Base-by-base conservation (phyloP, 306 rosid genomes). In the Cicer judaicum region DNA sequence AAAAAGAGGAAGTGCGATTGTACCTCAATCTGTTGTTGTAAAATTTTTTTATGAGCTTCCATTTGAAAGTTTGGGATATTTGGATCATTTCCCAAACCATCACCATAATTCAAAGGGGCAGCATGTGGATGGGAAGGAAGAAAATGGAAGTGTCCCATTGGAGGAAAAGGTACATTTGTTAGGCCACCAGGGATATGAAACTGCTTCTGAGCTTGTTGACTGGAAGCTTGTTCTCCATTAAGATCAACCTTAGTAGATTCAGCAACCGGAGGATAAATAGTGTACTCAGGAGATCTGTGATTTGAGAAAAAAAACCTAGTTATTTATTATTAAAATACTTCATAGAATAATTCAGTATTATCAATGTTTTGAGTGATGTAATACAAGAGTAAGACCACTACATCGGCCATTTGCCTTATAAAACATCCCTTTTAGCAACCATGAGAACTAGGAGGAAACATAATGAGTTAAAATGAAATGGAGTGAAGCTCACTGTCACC, bases 11-110 rank as follows among this genome's bases (percentile, higher is more conserved):
- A 55, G 64, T 5, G 42, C 50, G 78, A 39, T 6, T 15, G 50
- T 86, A 94, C 99, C 99, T 90, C 88, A 65, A 88, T 90, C 83
- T 88, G 97, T 70, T 44, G 80, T 53, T 81, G 79, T 59, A 91
- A 68, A 75, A 90, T 59, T 76, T 76, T 85, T 81, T 38, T 83
- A 47, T 92, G 93, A 57, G 88, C 89, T 82, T 88, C 96, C 68
- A 88, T 74, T 68, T 67, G 88, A 70, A 80, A 68, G 54, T 79
- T 85, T 66, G 82, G 71, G 68, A 74, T 18, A 50, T 79, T 85
- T 24, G 78, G 78, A 84, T 85, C 76, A 40, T 79, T 71, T 49
- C 74, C 86, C 79, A 79, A 72, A 78, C 79, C 84, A 69, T 79
- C 88, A 53, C 81, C 84, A 75, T 73, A 29, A 72, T 73, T 84